These are phyloP conservation scores for Boechera retrofracta DNA, from an alignment of 345 rosid genomes.

Conservation along the genomic window DNA sequence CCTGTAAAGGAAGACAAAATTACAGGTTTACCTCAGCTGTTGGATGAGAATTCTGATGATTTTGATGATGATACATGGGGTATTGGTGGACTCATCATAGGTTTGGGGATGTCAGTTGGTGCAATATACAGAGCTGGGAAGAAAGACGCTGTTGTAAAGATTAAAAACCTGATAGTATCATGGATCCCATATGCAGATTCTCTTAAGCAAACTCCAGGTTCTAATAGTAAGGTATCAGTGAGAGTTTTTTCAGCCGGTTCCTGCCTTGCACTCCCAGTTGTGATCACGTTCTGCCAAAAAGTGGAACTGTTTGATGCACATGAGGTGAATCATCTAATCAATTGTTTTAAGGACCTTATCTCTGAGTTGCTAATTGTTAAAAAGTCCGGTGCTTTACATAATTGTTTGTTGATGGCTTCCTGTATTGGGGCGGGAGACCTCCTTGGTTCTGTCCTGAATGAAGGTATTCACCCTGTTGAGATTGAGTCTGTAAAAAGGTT, in stretches of 20 bases:
- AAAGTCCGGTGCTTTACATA: constrained; percentile 62
- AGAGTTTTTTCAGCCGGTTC: constrained; percentile 72
- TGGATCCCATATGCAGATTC: constrained; percentile 70
- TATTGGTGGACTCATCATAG: constrained; percentile 84
- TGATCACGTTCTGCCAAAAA: constrained; percentile 79
- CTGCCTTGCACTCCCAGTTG: constrained; percentile 74
- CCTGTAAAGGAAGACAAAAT: constrained; percentile 42
- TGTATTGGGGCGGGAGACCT: constrained; percentile 83
- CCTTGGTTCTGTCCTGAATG: constrained; percentile 68
- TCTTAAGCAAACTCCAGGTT: constrained; percentile 45
- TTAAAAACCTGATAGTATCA: constrained; percentile 77
- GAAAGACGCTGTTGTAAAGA: constrained; percentile 64
- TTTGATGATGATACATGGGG: constrained; percentile 94
- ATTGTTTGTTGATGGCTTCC: constrained; percentile 81
- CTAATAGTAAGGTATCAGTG: constrained; percentile 49
- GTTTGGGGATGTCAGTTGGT: constrained; percentile 75
- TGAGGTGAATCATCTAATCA: constrained; percentile 63
- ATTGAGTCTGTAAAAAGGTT: constrained; percentile 57
- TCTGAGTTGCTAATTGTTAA: constrained; percentile 68
- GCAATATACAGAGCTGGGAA: constrained; percentile 81
- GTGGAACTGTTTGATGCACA: constrained; percentile 69
- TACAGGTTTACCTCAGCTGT: constrained; percentile 48
- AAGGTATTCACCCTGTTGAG: constrained; percentile 72
- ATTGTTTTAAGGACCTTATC: constrained; percentile 64
- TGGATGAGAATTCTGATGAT: constrained; percentile 55